phyloP scores from a whole-genome alignment of 371 early-diverging fungal genomes.

The Mucor sp. region DNA sequence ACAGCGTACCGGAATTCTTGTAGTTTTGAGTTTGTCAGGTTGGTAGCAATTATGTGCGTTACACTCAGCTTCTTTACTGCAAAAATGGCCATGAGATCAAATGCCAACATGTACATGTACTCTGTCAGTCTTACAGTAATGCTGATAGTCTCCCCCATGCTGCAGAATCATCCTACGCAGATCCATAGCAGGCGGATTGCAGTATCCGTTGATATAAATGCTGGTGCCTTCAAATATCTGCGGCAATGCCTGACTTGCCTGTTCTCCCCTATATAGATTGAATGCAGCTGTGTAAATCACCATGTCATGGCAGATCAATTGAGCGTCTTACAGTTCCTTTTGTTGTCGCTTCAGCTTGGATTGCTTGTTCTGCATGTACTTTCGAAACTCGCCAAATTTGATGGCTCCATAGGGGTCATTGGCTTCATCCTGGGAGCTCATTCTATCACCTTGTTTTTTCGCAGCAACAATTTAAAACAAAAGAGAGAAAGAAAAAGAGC shows the following conservation, averaged over 20 bases:
- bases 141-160: conserved; percentile 64
- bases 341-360: conserved; percentile 66
- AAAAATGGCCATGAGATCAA: not conserved
- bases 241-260: conserved; percentile 27
- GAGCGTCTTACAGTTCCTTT: conserved; percentile 40
- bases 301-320: not conserved
- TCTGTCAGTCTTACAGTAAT: conserved; percentile 42
- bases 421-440: not conserved
- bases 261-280: conserved; percentile 14
- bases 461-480: not conserved
- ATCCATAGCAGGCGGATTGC: conserved; percentile 60
- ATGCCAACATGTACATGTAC: not conserved
- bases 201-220: conserved; percentile 74
- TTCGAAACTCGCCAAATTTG: conserved; percentile 61
- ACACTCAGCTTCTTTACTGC: conserved; percentile 59
- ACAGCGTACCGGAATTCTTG: conserved; percentile 61
- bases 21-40: conserved; percentile 68
- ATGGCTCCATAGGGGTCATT: conserved; percentile 56
- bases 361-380: conserved; percentile 66
- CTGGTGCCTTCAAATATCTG: conserved; percentile 61
- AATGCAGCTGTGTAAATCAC: not conserved
- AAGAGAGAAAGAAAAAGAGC: not conserved
- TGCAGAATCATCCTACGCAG: conserved; percentile 58
- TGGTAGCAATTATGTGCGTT: conserved; percentile 74
- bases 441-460: not conserved